Base-by-base conservation (phyloP, 306 rosid species). In the Cicer chorassanicum region DNA sequence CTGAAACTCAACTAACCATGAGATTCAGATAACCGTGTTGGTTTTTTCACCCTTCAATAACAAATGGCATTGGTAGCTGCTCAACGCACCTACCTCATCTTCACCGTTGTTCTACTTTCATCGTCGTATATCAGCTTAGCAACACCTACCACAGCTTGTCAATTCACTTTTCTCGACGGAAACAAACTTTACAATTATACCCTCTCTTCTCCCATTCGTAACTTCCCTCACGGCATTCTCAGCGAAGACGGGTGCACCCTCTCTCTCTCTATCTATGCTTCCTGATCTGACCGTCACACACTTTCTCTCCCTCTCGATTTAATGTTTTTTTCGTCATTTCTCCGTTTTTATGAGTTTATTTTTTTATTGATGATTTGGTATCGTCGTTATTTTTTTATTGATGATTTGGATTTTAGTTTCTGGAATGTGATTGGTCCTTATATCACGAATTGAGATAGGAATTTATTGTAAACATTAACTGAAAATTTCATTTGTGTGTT, bases 231-330 rank as follows among this genome's bases (percentile, higher is more conserved):
- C 41, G 99, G 99, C 76, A 57, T 89, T 65, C 91, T 84, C 85
- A 94, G 96, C 81, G 99, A 94, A 88, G 98, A 94, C 85, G 99
- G 99, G 96, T 93, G 67, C 71, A 43, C 44, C 39, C 76, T 72
- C 43, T 72, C 67, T 53, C 46, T 70, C 54, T 46, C 14, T 43
- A 54, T 48, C 11, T 43, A 19, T 50, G 13, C 59, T 43, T 21
- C 19, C 39, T 78, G 83, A 80, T 86, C 83, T 60, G 51, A 36
- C 53, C 44, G 11, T 10, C 9, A 24, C 68, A 21, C 57, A 48
- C 9, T 6, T 73, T 59, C 29, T 75, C 36, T 10, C 9, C 62
- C 24, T 13, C 41, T 64, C 7, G 8, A 5, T 67, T 73, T 49
- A 18, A 16, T 43, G 38, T 44, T 49, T n/a, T 6, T 24, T 42